A percentile compares a stretch with the other conserved stretches of the same genome.
phyloP scores from a whole-genome alignment of 169 alveolate genomes.

The Plasmodium blacklocki region DNA sequence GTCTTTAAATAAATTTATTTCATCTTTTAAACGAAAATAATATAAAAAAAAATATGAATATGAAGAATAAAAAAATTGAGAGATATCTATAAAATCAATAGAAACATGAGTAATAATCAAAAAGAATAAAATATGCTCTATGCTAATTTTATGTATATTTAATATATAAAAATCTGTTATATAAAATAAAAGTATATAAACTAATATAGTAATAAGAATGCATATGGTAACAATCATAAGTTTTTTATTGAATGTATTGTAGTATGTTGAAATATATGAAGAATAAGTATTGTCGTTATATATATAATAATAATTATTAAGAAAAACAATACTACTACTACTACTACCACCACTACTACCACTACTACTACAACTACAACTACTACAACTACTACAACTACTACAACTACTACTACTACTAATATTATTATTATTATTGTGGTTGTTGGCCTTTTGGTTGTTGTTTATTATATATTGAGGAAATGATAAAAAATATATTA shows the following conservation, averaged over 20 bases:
- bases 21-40: constrained; percentile 39
- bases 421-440: no score
- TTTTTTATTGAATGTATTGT: constrained; percentile 7
- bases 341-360: no score
- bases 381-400: no score
- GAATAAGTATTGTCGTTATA: background rate
- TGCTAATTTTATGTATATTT: constrained; percentile 29
- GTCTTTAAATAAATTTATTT: constrained; percentile 6
- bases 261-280: background rate
- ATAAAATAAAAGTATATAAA: constrained; percentile 27
- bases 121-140: constrained; percentile 21
- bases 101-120: constrained; percentile 50
- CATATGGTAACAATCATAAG: constrained; percentile 11
- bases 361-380: no score
- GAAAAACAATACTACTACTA: no score
- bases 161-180: constrained; percentile 15
- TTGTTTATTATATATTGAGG: constrained; percentile 23
- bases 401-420: no score
- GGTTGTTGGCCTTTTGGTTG: background rate
- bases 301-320: no score
- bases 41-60: constrained; percentile 37
- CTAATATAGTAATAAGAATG: constrained; percentile 25
- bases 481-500: constrained; percentile 34
- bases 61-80: constrained; percentile 38
- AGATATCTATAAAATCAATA: constrained; percentile 38